Evolutionary conservation across 352 stramenopile genomes (phyloP).

Genomic region (Phytophthora europaea): DNA sequence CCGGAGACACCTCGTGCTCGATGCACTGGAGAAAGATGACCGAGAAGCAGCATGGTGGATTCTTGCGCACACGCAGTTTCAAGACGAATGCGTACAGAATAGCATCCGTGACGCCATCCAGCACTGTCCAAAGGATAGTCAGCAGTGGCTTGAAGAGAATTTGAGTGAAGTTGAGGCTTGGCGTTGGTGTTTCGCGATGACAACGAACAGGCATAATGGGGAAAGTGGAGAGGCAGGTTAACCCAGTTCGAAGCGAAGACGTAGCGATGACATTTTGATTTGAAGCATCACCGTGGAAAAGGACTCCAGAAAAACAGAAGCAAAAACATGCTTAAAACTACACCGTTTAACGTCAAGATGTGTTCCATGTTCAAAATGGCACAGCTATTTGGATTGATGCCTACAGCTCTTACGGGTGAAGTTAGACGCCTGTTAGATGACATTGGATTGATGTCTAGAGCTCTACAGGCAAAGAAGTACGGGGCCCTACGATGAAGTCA

Average conservation of each 20-base stretch:
- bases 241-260: background rate
- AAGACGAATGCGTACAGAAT: background rate
- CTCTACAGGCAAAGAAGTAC: too few species aligned
- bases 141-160: background rate
- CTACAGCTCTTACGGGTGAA: too few species aligned
- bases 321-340: too few species aligned
- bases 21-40: background rate
- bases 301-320: too few species aligned
- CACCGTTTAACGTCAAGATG: too few species aligned
- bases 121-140: background rate
- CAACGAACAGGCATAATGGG: background rate
- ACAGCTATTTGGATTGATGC: too few species aligned
- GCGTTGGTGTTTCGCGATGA: background rate
- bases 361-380: too few species aligned
- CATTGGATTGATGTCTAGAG: too few species aligned
- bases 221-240: background rate
- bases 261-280: background rate
- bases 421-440: too few species aligned
- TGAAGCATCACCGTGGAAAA: too few species aligned
- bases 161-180: background rate
- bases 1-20: too few species aligned
- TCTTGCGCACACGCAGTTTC: background rate
- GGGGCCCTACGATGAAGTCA: too few species aligned
- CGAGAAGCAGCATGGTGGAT: background rate
- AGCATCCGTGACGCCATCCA: background rate